phyloP scores from a whole-genome alignment of 2,329 filamentous ascomycete species.

The Phaeosphaeriaceae sp. region DNA sequence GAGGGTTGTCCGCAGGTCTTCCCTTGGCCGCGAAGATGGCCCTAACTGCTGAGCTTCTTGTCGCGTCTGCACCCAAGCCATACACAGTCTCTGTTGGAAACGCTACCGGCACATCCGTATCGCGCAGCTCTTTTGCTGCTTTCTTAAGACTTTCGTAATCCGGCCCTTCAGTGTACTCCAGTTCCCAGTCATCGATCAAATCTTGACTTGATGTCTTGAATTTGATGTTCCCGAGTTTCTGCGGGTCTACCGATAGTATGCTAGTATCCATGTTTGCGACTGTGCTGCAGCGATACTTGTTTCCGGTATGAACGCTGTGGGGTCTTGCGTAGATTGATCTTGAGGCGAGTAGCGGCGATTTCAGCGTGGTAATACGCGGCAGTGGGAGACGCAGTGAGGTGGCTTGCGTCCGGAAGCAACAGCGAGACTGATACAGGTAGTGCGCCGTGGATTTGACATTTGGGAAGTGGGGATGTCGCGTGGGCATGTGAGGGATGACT shows the following conservation, averaged over 20 bases:
- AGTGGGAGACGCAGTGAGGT: slow-evolving; percentile 20
- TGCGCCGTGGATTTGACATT: slow-evolving; percentile 38
- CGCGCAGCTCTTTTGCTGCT: slow-evolving; percentile 71
- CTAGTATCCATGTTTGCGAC: slow-evolving; percentile 43
- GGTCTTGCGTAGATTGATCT: not conserved
- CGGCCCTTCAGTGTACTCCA: slow-evolving; percentile 44
- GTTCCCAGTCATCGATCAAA: slow-evolving; percentile 46
- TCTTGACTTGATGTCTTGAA: slow-evolving; percentile 36
- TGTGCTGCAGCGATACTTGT: not conserved
- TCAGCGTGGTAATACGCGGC: slow-evolving; percentile 34
- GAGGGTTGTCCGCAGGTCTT: slow-evolving; percentile 88
- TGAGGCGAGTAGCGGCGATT: not conserved
- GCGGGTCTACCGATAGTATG: slow-evolving; percentile 51
- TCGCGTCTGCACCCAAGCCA: slow-evolving; percentile 94
- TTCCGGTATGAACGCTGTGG: not conserved
- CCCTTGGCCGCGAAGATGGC: slow-evolving; percentile 95
- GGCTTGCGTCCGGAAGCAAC: slow-evolving; percentile 36
- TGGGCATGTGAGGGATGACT: slow-evolving; percentile 42
- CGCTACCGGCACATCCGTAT: slow-evolving; percentile 78
- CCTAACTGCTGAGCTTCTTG: slow-evolving; percentile 78
- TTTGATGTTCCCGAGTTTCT: slow-evolving; percentile 47
- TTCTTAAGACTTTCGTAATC: slow-evolving; percentile 64
- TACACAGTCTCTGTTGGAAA: slow-evolving; percentile 99
- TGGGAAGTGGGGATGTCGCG: slow-evolving; percentile 37
- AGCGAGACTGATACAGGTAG: slow-evolving; percentile 12